A percentile compares a stretch with the other conserved stretches of the same genome.
These are phyloP conservation scores for Lasiosphaeria miniovina DNA, from an alignment of 495 filamentous ascomycete species.

Conservation along the genomic window DNA sequence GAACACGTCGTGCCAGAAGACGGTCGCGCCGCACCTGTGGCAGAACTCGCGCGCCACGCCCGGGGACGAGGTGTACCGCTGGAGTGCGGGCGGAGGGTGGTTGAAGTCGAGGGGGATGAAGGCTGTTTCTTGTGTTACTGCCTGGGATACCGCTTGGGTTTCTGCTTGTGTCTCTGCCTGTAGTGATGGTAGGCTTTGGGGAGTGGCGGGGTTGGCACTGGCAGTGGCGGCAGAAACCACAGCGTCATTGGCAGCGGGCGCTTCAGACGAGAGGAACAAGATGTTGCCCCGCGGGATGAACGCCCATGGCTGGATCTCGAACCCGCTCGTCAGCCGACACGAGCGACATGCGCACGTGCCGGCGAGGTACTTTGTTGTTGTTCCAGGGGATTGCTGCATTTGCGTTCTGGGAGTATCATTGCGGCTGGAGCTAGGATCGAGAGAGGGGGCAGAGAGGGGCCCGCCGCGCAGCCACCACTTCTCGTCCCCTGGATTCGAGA, in stretches of 20 bases:
- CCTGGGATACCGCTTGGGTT: no score
- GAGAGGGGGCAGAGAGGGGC: neutral
- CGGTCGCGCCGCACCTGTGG: constrained; percentile 58
- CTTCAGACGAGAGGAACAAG: constrained; percentile 27
- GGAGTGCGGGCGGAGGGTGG: constrained; percentile 40
- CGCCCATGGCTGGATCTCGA: constrained; percentile 66
- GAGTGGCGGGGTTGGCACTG: no score
- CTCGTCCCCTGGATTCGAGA: constrained; percentile 35
- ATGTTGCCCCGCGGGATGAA: constrained; percentile 65
- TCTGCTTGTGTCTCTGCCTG: no score
- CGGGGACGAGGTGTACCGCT: constrained; percentile 51
- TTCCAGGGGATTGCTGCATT: neutral
- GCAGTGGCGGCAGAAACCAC: no score
- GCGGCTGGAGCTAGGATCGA: neutral
- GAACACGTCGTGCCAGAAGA: constrained; percentile 61
- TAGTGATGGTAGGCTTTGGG: no score
- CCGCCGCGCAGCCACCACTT: constrained; percentile 39
- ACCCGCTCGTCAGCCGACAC: constrained; percentile 61
- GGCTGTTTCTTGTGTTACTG: no score
- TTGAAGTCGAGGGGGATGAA: neutral
- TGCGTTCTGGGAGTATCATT: no score
- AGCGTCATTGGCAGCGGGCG: no score
- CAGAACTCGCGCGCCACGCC: constrained; percentile 64
- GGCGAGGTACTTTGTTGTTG: constrained; percentile 52
- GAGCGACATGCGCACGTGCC: constrained; percentile 64